These are phyloP conservation scores for Chrysoporthe deuterocubensis DNA, from an alignment of 2,329 filamentous ascomycete species.

Conservation along the genomic window DNA sequence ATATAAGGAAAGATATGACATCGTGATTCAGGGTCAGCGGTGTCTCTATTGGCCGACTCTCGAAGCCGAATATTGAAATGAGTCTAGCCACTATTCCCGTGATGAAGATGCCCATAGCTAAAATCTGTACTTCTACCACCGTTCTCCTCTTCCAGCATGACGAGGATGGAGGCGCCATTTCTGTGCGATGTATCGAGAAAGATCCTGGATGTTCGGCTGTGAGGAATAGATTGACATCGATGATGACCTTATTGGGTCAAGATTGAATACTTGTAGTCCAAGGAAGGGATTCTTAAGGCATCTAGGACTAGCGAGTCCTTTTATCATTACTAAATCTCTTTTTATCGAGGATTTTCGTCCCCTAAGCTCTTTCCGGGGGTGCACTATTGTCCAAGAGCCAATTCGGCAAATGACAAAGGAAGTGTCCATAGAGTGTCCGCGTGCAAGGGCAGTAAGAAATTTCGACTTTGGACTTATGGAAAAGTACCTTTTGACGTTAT, in stretches of 20 bases:
- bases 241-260: background rate
- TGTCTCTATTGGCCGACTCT: background rate
- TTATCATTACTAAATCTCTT: background rate
- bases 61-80: background rate
- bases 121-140: background rate
- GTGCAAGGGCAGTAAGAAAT: background rate
- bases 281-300: background rate
- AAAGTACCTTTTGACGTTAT: background rate
- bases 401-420: background rate
- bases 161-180: background rate
- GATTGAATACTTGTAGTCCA: background rate
- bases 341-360: background rate
- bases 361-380: background rate
- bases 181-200: too few relatives aligned
- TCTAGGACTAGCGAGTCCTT: background rate
- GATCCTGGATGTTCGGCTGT: background rate
- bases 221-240: background rate
- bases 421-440: background rate
- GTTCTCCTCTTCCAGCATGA: background rate
- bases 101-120: background rate
- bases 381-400: background rate
- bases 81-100: background rate
- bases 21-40: background rate
- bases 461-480: background rate
- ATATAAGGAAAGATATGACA: background rate